Conservation (phyloP, 257 asterid species). For the Solanum acaule region DNA sequence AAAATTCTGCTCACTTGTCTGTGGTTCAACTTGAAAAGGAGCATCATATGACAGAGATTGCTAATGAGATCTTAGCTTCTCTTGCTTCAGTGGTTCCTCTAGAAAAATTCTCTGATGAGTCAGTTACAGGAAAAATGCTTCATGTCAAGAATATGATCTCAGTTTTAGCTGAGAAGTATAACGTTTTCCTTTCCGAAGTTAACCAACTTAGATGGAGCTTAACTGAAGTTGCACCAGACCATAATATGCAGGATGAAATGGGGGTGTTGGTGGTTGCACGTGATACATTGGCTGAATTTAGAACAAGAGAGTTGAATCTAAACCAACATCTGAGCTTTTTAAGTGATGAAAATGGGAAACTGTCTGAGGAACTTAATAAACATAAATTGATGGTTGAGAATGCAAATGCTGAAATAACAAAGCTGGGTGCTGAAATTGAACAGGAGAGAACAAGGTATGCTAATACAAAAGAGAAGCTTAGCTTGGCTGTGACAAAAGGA, state of each 20-base stretch:
- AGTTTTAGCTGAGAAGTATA: conserved; percentile 40
- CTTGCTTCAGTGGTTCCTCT: conserved; percentile 29
- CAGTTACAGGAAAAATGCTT: conserved; percentile 45
- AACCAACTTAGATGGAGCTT: conserved; percentile 45
- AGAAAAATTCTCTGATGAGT: conserved; percentile 34
- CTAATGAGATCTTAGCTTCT: conserved; percentile 42
- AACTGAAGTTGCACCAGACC: conserved; percentile 36
- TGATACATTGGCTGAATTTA: conserved; percentile 44
- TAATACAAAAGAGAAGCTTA: conserved; percentile 90
- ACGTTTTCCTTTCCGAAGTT: conserved; percentile 40
- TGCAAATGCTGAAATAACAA: conserved; percentile 46
- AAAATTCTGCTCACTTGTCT: conserved; percentile 17
- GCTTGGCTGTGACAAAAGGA: conserved; percentile 96
- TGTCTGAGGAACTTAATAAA: conserved; percentile 54
- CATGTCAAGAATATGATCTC: conserved; percentile 43
- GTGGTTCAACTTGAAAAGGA: conserved; percentile 34
- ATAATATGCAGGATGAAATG: conserved; percentile 35
- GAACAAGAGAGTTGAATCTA: conserved; percentile 43
- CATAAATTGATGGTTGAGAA: conserved; percentile 44
- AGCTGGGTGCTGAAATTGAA: conserved; percentile 62
- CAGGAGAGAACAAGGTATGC: conserved; percentile 66
- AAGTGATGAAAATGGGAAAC: conserved; percentile 44
- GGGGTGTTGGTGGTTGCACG: conserved; percentile 37
- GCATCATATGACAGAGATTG: conserved; percentile 37
- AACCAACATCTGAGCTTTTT: conserved; percentile 36